Conservation (phyloP, 352 stramenopile genomes). For the Pythium coloratum region DNA sequence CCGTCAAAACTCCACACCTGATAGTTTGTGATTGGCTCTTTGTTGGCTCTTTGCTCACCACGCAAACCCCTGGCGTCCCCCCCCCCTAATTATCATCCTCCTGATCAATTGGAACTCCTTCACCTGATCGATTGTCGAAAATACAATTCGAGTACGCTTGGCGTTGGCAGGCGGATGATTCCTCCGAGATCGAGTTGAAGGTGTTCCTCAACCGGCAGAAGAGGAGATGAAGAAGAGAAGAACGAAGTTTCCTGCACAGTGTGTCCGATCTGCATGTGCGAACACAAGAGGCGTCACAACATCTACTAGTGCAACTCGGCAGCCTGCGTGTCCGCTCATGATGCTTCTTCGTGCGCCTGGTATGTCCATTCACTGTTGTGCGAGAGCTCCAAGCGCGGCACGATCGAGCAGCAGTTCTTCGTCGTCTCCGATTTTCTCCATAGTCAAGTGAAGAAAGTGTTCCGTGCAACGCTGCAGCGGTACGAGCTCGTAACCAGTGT, state of each 20-base stretch:
- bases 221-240: constrained; percentile 9
- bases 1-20: too few relatives aligned
- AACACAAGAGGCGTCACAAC: not conserved
- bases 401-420: constrained; percentile 9
- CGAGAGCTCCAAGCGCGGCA: not conserved
- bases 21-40: too few relatives aligned
- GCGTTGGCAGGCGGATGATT: too few relatives aligned
- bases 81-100: too few relatives aligned
- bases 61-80: too few relatives aligned
- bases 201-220: constrained; percentile 3
- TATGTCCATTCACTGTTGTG: not conserved
- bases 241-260: not conserved
- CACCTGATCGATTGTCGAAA: too few relatives aligned
- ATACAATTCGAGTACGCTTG: too few relatives aligned
- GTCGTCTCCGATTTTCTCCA: not conserved
- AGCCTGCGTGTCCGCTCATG: not conserved
- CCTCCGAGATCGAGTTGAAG: not conserved
- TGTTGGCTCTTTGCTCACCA: too few relatives aligned
- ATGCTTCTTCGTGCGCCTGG: too few relatives aligned
- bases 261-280: not conserved
- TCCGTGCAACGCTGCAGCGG: not conserved
- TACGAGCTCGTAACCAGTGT: too few relatives aligned
- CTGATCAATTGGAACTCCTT: too few relatives aligned
- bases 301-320: constrained; percentile 4
- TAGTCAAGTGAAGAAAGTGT: not conserved